These are phyloP conservation scores for Soucietia sequanensis DNA, from an alignment of 805 yeast genomes.

Conservation along the genomic window DNA sequence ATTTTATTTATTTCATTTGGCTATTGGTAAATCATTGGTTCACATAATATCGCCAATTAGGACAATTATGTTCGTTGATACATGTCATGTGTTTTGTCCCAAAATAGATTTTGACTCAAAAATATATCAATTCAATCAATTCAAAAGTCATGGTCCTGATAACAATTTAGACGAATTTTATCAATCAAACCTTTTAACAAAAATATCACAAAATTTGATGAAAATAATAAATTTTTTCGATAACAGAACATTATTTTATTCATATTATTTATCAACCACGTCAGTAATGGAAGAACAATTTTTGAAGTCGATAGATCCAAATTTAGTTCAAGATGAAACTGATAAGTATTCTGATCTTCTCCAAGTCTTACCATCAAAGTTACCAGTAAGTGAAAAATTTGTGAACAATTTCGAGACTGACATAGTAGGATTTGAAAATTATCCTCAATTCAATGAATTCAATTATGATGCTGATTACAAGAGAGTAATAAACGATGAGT, in stretches of 20 bases:
- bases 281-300: conserved; percentile 23
- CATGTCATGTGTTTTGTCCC: conserved; percentile 31
- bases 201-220: conserved; percentile 24
- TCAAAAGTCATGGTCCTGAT: conserved; percentile 3
- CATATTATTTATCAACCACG: conserved; percentile 17
- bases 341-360: conserved; percentile 15
- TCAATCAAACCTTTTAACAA: conserved; percentile 20
- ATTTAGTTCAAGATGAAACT: conserved; percentile 2
- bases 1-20: conserved; percentile 32
- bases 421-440: conserved; percentile 11
- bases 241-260: conserved; percentile 25
- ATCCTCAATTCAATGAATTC: conserved; percentile 17
- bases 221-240: conserved; percentile 35
- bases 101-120: conserved; percentile 25
- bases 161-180: conserved; percentile 11
- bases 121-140: conserved; percentile 14
- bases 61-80: conserved; percentile 32
- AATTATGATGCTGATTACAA: conserved; percentile 10
- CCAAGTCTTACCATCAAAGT: conserved; percentile 16
- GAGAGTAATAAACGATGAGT: conserved; percentile 3
- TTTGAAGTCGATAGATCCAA: conserved; percentile 8
- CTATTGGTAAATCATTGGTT: conserved; percentile 32
- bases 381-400: conserved; percentile 9
- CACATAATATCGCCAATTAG: conserved; percentile 35
- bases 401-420: conserved; percentile 5